Evolutionary conservation across 306 rosid genomes (phyloP), one percentile per base, ranked within the genome.

Genomic region (Vigna unguiculata): DNA sequence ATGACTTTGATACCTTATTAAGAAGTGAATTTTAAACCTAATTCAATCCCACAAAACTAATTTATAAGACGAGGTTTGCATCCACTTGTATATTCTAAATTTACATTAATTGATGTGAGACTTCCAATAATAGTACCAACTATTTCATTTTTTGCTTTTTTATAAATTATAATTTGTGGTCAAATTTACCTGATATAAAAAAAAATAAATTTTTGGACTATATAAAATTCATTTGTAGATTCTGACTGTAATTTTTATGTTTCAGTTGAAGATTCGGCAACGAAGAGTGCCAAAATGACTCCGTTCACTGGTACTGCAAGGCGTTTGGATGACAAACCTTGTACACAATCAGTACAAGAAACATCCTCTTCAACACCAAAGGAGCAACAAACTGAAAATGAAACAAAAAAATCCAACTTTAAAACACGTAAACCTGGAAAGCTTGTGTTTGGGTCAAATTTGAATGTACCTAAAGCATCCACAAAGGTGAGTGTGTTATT

Each of bases 401-500:
- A 66, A 54, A 24, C 63, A 66, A 71, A 48, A 68, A 76, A 57
- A 81, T 78, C 78, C 4, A 71, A 52, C 64, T 63, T 80, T 1
- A 74, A 69, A 55, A 28, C 43, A 5, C 52, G 36, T 43, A 74
- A 47, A 80, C 61, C 80, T 49, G 83, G 86, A 80, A 89, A 80
- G 78, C 90, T 85, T 5, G 87, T 89, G 49, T 87, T 89, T 49
- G 88, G 88, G 40, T 83, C 90, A 71, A 81, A 55, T 59, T 51
- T 15, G 9, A 74, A 62, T 22, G 72, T 58, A 34, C 43, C 75
- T 60, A 67, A 54, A 71, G 21, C 84, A 55, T 71, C 80, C 45
- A 47, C 82, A 70, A 76, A 81, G 47, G 90, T 88, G 54, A 47
- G 68, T 17, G 13, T 58, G 38, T 15, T n/a, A n/a, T 36, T 2